Conservation (phyloP, 768 basidiomycete species). For the Royoungia palumana region DNA sequence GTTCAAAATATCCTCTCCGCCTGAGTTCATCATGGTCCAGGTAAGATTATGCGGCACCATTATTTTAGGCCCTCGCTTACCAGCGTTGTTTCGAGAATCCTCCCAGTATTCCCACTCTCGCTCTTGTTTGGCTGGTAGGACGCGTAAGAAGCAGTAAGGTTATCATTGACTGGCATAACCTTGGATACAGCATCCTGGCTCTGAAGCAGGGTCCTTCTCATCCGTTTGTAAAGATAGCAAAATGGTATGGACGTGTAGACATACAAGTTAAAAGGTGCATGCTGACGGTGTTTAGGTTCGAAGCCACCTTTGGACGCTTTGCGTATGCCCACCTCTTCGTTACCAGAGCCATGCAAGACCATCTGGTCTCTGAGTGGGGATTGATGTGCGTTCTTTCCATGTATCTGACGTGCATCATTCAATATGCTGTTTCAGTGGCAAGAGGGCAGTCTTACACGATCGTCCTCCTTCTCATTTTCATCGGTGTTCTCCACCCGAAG, state of each 20-base stretch:
- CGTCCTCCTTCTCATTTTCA: constrained; percentile 87
- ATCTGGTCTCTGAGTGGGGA: constrained; percentile 68
- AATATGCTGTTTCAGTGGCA: constrained; percentile 52
- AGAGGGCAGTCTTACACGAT: constrained; percentile 80
- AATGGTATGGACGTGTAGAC: constrained; percentile 48
- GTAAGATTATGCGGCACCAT: constrained; percentile 39
- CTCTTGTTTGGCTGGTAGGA: constrained; percentile 74
- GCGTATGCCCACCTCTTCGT: constrained; percentile 95
- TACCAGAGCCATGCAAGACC: constrained; percentile 79
- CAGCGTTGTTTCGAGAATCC: constrained; percentile 67
- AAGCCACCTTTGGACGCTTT: constrained; percentile 68
- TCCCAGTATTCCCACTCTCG: constrained; percentile 91
- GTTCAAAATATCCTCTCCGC: constrained; percentile 58
- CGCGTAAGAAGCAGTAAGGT: constrained; percentile 71
- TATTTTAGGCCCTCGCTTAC: not conserved
- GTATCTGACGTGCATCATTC: not conserved
- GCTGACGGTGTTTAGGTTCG: constrained; percentile 58
- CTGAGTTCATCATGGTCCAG: constrained; percentile 87
- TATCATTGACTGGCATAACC: constrained; percentile 99
- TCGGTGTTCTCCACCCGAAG: constrained; percentile 61
- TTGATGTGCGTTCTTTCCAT: constrained; percentile 54
- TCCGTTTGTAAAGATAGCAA: constrained; percentile 68
- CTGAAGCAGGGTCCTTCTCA: constrained; percentile 71
- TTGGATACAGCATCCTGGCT: constrained; percentile 90
- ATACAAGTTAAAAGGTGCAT: not conserved